phyloP scores from a whole-genome alignment of 257 asterid species.

The Nicotiana attenuata region DNA sequence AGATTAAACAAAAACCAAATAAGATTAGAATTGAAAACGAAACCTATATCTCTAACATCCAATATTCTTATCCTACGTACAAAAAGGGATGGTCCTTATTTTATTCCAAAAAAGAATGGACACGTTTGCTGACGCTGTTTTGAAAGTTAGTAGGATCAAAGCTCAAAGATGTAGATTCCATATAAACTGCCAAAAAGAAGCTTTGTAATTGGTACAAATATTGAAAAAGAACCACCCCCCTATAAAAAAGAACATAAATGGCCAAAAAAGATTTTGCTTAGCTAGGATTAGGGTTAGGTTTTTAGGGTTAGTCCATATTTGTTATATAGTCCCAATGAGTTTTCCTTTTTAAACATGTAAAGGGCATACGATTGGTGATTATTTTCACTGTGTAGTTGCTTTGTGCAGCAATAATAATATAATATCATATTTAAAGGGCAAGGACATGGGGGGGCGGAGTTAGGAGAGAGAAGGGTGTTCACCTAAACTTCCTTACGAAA shows the following conservation, averaged over 20 bases:
- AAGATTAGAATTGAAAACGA: background rate
- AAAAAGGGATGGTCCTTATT: conserved; percentile 5
- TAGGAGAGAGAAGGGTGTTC: too few relatives aligned
- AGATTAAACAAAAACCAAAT: background rate
- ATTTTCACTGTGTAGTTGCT: background rate
- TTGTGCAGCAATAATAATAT: background rate
- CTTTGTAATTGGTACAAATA: background rate
- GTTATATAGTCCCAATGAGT: background rate
- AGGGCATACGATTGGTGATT: background rate
- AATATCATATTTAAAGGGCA: too few relatives aligned
- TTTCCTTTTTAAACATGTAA: background rate
- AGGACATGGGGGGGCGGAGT: too few relatives aligned
- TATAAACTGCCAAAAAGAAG: conserved; percentile 1
- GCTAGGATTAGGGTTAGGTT: background rate
- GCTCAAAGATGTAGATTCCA: conserved; percentile 3
- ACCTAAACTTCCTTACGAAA: too few relatives aligned
- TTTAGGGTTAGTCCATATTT: background rate
- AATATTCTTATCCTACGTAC: background rate
- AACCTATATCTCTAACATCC: background rate
- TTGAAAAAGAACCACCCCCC: background rate
- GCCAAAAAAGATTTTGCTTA: background rate
- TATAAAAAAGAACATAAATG: background rate
- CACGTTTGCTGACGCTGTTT: conserved; percentile 3
- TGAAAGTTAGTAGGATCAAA: background rate
- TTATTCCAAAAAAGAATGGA: background rate